Evolutionary conservation across 2,329 filamentous ascomycete genomes (phyloP).

Genomic region (Fusarium brachygibbosum): DNA sequence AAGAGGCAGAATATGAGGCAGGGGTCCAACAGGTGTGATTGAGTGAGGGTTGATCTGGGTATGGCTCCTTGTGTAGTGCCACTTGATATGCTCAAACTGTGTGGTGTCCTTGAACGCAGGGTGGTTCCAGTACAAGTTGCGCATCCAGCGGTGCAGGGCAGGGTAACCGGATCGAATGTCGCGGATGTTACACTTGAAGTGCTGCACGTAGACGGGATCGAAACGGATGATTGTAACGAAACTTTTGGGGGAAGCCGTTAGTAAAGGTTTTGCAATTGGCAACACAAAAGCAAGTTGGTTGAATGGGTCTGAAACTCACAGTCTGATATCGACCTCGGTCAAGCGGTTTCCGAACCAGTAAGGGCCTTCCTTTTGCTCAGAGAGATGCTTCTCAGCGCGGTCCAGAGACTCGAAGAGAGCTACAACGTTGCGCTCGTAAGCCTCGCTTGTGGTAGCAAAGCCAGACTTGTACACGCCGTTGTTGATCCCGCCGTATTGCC

Average conservation of each 20-base stretch:
- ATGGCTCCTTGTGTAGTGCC: constrained; percentile 73
- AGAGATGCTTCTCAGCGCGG: constrained; percentile 78
- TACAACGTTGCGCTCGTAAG: constrained; percentile 81
- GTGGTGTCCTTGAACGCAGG: constrained; percentile 85
- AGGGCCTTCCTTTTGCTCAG: constrained; percentile 62
- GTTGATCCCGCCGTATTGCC: constrained; percentile 83
- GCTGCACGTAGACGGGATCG: constrained; percentile 86
- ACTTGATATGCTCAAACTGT: constrained; percentile 96
- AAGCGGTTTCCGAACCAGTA: constrained; percentile 82
- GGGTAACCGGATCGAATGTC: constrained; percentile 90
- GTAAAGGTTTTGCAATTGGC: background rate
- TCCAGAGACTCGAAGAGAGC: constrained; percentile 83
- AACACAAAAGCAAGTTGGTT: background rate
- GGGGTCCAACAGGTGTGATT: constrained; percentile 88
- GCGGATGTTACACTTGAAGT: constrained; percentile 88
- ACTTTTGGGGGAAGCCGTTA: constrained; percentile 50
- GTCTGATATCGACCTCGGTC: constrained; percentile 85
- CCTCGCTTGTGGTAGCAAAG: constrained; percentile 85
- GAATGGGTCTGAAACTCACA: constrained; percentile 60
- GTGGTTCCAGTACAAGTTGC: constrained; percentile 85
- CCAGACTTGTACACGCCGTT: constrained; percentile 82
- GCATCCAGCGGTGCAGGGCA: constrained; percentile 82
- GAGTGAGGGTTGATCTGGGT: constrained; percentile 75
- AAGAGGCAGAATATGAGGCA: constrained; percentile 83
- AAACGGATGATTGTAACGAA: constrained; percentile 81